Percentiles rank a stretch among this genome's conserved stretches.
Evolutionary conservation across 148 eudicot species (phyloP).

Genomic region (Rhododendron simsii): DNA sequence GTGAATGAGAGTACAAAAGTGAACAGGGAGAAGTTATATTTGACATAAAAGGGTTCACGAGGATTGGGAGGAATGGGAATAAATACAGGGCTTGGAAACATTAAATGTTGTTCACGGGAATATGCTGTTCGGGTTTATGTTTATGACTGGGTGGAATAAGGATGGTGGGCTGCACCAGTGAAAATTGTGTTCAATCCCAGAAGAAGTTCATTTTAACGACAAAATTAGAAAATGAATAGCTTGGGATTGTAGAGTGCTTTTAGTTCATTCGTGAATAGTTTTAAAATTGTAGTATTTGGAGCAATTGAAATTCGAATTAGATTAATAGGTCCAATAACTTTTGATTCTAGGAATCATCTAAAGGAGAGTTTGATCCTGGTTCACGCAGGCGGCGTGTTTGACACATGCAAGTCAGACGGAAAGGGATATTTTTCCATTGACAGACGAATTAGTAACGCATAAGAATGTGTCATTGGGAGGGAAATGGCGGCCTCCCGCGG

Average conservation of each 20-base stretch:
- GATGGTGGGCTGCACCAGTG: neutral
- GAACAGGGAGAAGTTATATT: constrained; percentile 7
- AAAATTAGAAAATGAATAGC: no score
- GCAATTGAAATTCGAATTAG: neutral
- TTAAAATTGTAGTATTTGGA: neutral
- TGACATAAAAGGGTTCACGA: constrained; percentile 48
- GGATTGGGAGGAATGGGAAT: constrained; percentile 38
- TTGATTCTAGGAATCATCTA: no score
- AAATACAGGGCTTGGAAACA: constrained; percentile 32
- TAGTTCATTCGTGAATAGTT: neutral
- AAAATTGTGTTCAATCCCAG: neutral
- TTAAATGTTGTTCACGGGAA: constrained; percentile 58
- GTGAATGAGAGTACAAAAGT: neutral
- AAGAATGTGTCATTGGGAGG: no score
- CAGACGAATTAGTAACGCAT: neutral
- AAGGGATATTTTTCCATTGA: neutral
- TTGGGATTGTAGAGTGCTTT: neutral
- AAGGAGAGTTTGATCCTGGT: neutral
- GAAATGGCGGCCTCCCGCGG: no score
- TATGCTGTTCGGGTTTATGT: neutral
- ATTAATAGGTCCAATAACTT: no score
- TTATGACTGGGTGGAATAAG: neutral
- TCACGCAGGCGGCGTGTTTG: neutral
- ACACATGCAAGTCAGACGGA: neutral
- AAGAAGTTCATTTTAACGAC: neutral